phyloP scores from a whole-genome alignment of 129 eudicot species.

The Lactuca sativa region DNA sequence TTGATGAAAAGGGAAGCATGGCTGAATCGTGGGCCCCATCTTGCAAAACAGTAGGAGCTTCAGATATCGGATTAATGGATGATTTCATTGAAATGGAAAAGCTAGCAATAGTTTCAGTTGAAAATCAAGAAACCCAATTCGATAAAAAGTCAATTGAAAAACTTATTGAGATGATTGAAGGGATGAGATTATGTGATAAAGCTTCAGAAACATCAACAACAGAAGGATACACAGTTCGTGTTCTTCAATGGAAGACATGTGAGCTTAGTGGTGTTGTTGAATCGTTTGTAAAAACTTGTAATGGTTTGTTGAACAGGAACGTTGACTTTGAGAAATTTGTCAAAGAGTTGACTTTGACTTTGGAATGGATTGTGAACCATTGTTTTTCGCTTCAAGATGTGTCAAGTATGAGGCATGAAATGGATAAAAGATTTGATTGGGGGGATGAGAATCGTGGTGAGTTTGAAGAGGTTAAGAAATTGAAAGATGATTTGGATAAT shows the following conservation, averaged over 20 bases:
- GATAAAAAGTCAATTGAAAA: conserved; percentile 41
- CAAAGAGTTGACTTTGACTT: conserved; percentile 13
- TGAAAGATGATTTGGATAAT: conserved; percentile 37
- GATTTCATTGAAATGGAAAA: conserved; percentile 98
- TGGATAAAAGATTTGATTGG: conserved; percentile 75
- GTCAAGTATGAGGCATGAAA: conserved; percentile 67
- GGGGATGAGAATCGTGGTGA: conserved; percentile 34
- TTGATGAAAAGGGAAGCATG: conserved; percentile 73
- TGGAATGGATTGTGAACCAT: conserved; percentile 89
- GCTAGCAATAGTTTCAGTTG: conserved; percentile 60
- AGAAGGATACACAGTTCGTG: conserved; percentile 67
- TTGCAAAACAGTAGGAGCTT: conserved; percentile 46
- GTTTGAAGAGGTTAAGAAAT: conserved; percentile 39
- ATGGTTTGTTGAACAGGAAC: conserved; percentile 31
- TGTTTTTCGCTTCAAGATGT: conserved; percentile 96
- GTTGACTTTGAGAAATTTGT: too few species aligned
- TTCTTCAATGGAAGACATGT: conserved; percentile 77
- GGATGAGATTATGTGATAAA: conserved; percentile 41
- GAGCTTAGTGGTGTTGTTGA: conserved; percentile 62
- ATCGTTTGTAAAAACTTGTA: conserved; percentile 54
- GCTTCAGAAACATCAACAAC: conserved; percentile 36
- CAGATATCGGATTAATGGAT: conserved; percentile 81
- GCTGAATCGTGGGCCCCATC: conserved; percentile 66
- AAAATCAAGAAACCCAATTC: conserved; percentile 39
- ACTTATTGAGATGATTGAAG: conserved; percentile 70